Evolutionary conservation across 2,329 filamentous ascomycete species (phyloP), one percentile per base, ranked within the genome.

Genomic region (Neofusicoccum cordaticola): DNA sequence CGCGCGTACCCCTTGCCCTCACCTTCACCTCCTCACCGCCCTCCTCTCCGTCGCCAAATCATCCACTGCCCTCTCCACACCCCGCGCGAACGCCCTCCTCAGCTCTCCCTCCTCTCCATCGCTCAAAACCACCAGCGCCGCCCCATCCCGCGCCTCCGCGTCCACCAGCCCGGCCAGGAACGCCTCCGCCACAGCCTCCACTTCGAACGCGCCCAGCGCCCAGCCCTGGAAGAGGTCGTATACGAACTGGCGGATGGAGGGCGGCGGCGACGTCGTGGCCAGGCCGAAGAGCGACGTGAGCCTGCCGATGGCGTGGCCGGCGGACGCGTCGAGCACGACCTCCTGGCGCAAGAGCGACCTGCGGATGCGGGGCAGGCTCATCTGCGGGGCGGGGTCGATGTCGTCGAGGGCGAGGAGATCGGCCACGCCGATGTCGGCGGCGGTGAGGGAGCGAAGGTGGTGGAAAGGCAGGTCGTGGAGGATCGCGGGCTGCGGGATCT

Each of bases 81-180:
- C 56, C 1, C 5, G 1, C 2, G 78, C 4, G 9, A 60, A 60
- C 12, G 41, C 56, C 17, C 12, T 41, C 27, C 13, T 17, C 27
- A 45, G 17, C 1, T 3, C 41, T 1, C 34, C 27, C 3, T 58
- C 41, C n/a, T 52, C 50, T 1, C 8, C n/a, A 2, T 58, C 53
- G 5, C 19, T 41, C 9, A 58, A 1, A 3, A 35, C 41, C 3
- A 58, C n/a, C 1, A 35, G 1, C 1, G 52, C 53, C 1, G 1
- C 9, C 12, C 42, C 42, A 22, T 19, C 27, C 1, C 27, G 8
- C 11, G 4, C 12, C 5, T 37, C 39, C 4, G 42, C 56, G 9
- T 47, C 42, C 19, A 8, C 19, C 2, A 62, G 3, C 7, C 58
- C 58, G 4, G 2, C 35, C 1, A 51, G 1, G 15, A 62, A 62